These are phyloP conservation scores for Leccinum solheimii DNA, from an alignment of 1,284 basidiomycete genomes.

Conservation along the genomic window DNA sequence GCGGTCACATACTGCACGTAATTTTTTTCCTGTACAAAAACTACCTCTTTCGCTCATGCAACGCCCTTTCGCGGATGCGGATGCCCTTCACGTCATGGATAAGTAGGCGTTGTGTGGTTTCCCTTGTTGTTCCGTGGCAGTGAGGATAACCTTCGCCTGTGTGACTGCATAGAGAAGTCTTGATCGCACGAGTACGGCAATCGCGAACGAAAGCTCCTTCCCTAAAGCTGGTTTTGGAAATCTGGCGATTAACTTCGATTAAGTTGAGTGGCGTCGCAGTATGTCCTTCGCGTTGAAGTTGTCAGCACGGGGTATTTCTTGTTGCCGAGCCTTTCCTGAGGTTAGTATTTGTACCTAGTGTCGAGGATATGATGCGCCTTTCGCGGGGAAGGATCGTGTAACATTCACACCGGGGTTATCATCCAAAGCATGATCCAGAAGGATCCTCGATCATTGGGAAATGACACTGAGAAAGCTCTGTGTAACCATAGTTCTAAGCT, in stretches of 20 bases:
- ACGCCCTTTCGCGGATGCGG: neutral
- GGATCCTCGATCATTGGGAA: conserved; percentile 8
- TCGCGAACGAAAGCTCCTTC: neutral
- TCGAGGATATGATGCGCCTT: neutral
- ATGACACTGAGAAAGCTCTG: neutral
- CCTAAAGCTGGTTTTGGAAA: conserved; percentile 1
- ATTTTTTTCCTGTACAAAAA: conserved; percentile 10
- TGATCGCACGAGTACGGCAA: neutral
- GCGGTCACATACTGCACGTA: conserved; percentile 13
- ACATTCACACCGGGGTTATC: neutral
- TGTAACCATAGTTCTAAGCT: neutral
- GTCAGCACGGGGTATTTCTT: conserved; percentile 7
- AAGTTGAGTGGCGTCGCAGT: neutral
- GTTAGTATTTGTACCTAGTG: neutral
- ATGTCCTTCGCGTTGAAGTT: neutral
- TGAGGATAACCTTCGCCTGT: conserved; percentile 12
- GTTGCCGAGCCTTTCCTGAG: conserved; percentile 9
- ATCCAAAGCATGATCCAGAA: neutral
- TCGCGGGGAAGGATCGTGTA: conserved; percentile 4
- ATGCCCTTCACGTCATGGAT: conserved; percentile 25
- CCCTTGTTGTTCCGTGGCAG: conserved; percentile 17
- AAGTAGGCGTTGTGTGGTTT: conserved; percentile 28
- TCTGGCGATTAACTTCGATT: neutral
- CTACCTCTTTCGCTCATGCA: conserved; percentile 2
- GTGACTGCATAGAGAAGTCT: neutral